A percentile compares a stretch with the other conserved stretches of the same genome.
Conservation (phyloP, 345 rosid genomes). For the Arabidopsis thaliana region TAIR10.1 NC_003071.7:17720501-17721000, state of each 20-base stretch:
- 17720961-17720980: background rate
- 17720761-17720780: background rate
- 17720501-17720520: background rate
- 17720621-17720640: background rate
- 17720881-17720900: background rate
- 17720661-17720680: background rate
- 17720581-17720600: constrained; percentile 17
- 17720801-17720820: background rate
- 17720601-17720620: constrained; percentile 10
- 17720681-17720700: constrained; percentile 41
- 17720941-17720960: background rate
- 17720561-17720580: constrained; percentile 36
- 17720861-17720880: background rate
- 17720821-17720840: constrained; percentile 1
- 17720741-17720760: constrained; percentile 12
- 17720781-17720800: constrained; percentile 5
- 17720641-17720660: background rate
- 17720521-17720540: constrained; percentile 5
- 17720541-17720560: background rate
- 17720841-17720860: background rate
- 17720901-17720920: background rate
- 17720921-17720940: no score
- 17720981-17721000: background rate
- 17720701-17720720: constrained; percentile 19
- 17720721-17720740: background rate